Conservation (phyloP, 164 flowering plant species). For the Aristolochia contorta region DNA sequence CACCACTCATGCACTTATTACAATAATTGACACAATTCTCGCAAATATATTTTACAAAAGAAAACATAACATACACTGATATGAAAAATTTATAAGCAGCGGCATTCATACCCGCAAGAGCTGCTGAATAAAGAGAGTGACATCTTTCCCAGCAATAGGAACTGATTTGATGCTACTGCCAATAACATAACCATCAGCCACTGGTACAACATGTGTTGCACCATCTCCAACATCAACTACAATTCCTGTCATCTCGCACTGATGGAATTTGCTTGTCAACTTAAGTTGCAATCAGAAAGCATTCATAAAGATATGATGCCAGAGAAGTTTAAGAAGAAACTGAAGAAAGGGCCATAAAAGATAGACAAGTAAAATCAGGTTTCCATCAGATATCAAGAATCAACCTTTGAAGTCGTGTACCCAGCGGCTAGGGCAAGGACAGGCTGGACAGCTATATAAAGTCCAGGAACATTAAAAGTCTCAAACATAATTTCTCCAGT, state of each 20-base stretch:
- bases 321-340: neutral
- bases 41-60: slow-evolving; percentile 38
- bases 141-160: slow-evolving; percentile 88
- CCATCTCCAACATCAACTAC: slow-evolving; percentile 98
- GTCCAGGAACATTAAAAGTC: slow-evolving; percentile 98
- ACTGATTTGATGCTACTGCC: slow-evolving; percentile 95
- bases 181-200: slow-evolving; percentile 98
- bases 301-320: too few relatives aligned
- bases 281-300: too few relatives aligned
- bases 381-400: slow-evolving; percentile 8
- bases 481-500: slow-evolving; percentile 99
- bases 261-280: slow-evolving; percentile 9
- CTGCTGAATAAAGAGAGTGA: slow-evolving; percentile 88
- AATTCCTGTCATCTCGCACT: slow-evolving; percentile 99
- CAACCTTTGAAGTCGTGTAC: slow-evolving; percentile 91
- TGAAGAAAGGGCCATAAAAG: neutral
- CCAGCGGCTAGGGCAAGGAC: slow-evolving; percentile 99
- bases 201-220: slow-evolving; percentile 90
- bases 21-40: neutral
- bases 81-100: neutral
- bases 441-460: slow-evolving; percentile 93
- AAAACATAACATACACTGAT: slow-evolving; percentile 35
- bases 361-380: neutral
- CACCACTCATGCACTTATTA: neutral
- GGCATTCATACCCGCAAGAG: slow-evolving; percentile 65